phyloP scores from a whole-genome alignment of 2,329 filamentous ascomycete genomes.

The Monascus ruber region DNA sequence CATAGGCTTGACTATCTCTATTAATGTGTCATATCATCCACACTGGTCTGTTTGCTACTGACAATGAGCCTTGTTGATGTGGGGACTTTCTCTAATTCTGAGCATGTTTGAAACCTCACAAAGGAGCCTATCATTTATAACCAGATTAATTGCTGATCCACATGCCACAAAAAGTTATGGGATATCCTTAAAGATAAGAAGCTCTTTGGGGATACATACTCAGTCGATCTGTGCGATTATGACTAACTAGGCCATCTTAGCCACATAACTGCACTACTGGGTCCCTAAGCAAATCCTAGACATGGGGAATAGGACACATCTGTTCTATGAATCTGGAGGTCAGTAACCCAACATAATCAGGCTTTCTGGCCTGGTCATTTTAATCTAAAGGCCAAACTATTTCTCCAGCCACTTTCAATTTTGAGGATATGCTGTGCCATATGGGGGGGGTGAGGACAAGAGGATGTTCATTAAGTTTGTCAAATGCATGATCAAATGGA shows the following conservation, averaged over 20 bases:
- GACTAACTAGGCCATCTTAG: conserved; percentile 17
- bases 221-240: conserved; percentile 13
- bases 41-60: conserved; percentile 20
- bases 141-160: not conserved
- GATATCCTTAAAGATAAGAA: conserved; percentile 19
- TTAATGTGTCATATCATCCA: conserved; percentile 31
- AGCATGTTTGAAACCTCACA: conserved; percentile 32
- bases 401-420: too few species aligned
- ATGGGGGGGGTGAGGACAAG: conserved; percentile 15
- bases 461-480: conserved; percentile 19
- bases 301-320: conserved; percentile 10
- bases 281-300: conserved; percentile 17
- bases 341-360: too few species aligned
- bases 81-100: conserved; percentile 3
- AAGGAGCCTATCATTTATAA: not conserved
- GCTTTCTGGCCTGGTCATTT: too few species aligned
- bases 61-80: not conserved
- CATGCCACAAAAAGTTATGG: conserved; percentile 12
- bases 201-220: conserved; percentile 16
- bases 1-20: conserved; percentile 34
- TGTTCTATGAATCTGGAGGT: conserved; percentile 4
- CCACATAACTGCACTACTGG: conserved; percentile 20
- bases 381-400: too few species aligned
- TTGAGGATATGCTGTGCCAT: too few species aligned
- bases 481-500: conserved; percentile 20